phyloP scores from a whole-genome alignment of 345 rosid genomes.

The Erucastrum elatum region DNA sequence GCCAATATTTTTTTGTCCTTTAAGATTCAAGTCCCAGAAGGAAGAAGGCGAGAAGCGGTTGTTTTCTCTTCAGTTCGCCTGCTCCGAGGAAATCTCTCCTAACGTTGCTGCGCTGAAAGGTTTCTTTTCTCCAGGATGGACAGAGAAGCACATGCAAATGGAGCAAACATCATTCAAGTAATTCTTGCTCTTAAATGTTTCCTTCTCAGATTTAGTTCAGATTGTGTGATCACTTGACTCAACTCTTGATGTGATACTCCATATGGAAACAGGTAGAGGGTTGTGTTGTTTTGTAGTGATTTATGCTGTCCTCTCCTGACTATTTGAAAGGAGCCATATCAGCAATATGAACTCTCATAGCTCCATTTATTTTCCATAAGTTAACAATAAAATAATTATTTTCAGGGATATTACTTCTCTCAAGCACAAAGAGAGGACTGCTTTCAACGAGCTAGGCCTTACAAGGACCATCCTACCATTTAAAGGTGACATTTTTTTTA shows the following conservation, averaged over 20 bases:
- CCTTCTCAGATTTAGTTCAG: neutral
- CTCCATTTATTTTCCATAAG: neutral
- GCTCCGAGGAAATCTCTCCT: conserved; percentile 73
- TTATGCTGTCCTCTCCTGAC: neutral
- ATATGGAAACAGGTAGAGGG: neutral
- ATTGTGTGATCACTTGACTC: neutral
- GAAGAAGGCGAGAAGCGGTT: conserved; percentile 46
- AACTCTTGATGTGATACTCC: neutral
- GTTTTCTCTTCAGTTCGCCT: conserved; percentile 53
- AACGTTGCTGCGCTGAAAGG: conserved; percentile 80
- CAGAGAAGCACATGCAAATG: conserved; percentile 45
- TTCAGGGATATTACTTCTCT: conserved; percentile 93
- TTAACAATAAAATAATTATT: conserved; percentile 60
- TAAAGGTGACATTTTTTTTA: conserved; percentile 47
- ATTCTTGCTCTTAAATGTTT: neutral
- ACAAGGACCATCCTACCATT: conserved; percentile 76
- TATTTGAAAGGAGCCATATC: neutral
- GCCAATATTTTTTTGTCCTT: too few relatives aligned
- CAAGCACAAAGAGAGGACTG: conserved; percentile 93
- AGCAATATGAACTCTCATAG: too few relatives aligned
- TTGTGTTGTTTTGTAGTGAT: neutral
- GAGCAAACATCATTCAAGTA: conserved; percentile 88
- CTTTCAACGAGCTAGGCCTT: conserved; percentile 74
- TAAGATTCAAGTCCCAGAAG: neutral
- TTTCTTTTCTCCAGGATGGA: conserved; percentile 50